phyloP scores from a whole-genome alignment of 139 green algal species.

The Edaphochlamys debaryana region DNA sequence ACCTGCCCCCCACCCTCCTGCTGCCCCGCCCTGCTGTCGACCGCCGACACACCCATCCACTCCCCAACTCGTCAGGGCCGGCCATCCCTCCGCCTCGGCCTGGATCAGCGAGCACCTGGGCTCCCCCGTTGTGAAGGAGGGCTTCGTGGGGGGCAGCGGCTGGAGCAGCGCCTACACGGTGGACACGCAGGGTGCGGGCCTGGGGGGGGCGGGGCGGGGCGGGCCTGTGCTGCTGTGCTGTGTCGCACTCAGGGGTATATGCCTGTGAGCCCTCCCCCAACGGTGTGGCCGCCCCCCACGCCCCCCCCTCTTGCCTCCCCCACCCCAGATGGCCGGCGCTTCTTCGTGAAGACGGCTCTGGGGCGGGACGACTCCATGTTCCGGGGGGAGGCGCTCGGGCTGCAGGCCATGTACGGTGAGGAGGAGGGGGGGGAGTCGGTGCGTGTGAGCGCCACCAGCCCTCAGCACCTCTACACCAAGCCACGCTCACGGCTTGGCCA shows the following conservation, averaged over 20 bases:
- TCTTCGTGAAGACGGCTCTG: constrained; percentile 88
- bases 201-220: too few species aligned
- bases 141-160: constrained; percentile 53
- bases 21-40: too few species aligned
- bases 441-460: not conserved
- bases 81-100: constrained; percentile 30
- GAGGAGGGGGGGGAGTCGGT: not conserved
- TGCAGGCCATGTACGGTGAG: constrained; percentile 87
- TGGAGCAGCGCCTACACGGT: constrained; percentile 76
- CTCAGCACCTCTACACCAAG: too few species aligned
- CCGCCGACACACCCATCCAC: too few species aligned
- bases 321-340: constrained; percentile 39
- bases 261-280: too few species aligned
- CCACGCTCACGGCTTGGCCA: too few species aligned
- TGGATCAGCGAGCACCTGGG: constrained; percentile 51
- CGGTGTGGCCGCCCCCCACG: too few species aligned
- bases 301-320: too few species aligned
- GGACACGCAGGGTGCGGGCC: constrained; percentile 38
- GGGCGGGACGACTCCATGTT: constrained; percentile 85
- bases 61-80: constrained; percentile 8
- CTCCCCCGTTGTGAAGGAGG: constrained; percentile 51
- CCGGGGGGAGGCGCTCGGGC: constrained; percentile 82
- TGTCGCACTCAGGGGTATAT: too few species aligned
- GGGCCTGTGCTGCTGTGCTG: too few species aligned
- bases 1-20: too few species aligned